Conservation (phyloP, 1,139 yeast genomes). For the Geotrichum macrosporum region DNA sequence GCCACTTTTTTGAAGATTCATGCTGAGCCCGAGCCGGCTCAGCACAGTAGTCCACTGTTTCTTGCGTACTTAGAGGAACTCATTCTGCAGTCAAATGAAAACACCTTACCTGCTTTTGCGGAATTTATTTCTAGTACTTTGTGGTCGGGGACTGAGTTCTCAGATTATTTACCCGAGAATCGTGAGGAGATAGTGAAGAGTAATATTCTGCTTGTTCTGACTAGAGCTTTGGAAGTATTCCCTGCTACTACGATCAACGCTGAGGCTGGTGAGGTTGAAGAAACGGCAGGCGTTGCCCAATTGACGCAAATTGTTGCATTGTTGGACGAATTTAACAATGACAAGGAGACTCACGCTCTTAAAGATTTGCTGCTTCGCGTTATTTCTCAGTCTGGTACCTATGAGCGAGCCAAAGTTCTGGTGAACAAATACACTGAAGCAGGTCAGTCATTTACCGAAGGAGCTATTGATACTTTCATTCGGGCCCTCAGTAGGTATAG, state of each 20-base stretch:
- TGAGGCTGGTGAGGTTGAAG: constrained; percentile 24
- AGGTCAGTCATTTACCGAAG: constrained; percentile 27
- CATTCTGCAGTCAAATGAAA: constrained; percentile 14
- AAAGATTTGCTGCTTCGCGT: constrained; percentile 33
- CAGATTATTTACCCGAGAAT: constrained; percentile 5
- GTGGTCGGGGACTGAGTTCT: constrained; percentile 5
- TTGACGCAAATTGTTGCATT: constrained; percentile 24
- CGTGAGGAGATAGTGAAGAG: neutral
- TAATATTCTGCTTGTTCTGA: constrained; percentile 21
- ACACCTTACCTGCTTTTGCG: constrained; percentile 16
- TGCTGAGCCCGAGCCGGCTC: constrained; percentile 2
- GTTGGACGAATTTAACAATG: constrained; percentile 17
- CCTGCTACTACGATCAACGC: constrained; percentile 22
- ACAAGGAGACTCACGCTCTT: constrained; percentile 18
- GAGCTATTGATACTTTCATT: constrained; percentile 30
- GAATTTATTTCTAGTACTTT: constrained; percentile 7
- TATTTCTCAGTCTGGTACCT: constrained; percentile 31
- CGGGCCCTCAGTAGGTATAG: constrained; percentile 27
- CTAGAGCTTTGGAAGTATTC: constrained; percentile 24
- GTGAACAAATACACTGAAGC: constrained; percentile 22
- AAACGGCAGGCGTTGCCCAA: constrained; percentile 23
- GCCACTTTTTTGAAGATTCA: constrained; percentile 16
- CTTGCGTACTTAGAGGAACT: constrained; percentile 15
- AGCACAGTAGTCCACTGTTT: constrained; percentile 2
- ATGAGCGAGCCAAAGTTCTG: constrained; percentile 29